Base-by-base conservation (phyloP, 192 early-diverging fungal species). In the Coemansia sp. region DNA sequence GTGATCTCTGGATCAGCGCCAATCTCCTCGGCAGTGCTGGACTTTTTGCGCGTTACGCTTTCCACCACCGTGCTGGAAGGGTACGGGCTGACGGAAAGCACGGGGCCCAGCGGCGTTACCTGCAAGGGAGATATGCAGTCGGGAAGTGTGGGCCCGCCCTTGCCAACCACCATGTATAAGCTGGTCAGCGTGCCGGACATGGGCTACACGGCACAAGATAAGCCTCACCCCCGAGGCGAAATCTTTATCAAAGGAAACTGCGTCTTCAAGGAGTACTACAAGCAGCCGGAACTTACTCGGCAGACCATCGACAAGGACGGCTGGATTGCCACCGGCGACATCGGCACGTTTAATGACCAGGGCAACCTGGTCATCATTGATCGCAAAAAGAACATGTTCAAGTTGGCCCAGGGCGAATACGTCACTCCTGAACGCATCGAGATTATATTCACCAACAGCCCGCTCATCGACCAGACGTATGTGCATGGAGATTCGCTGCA, bases 1-100 rank as follows among this genome's bases (percentile, higher is more conserved):
- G 85, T 89, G 5, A 65, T 94, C 16, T 90, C 87, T 2, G 94
- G 93, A 53, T 91, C 93, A 54, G 96, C 96, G 45, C 91, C 92
- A 18, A 84, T 98, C 43, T 89, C 91, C 8, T 20, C 68, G 35
- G 91, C 94, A 37, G 94, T 92, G 23, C 87, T 94, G 65, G 80
- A 89, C 49, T 98, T 95, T 64, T 68, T 98, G 71, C 83, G 87
- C 14, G 81, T 87, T 42, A 70, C 81, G 11, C 58, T 96, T 31
- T 91, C 88, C 61, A 79, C 88, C 10, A 50, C 60, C 6, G 80
- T 94, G 28, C 65, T 94, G 5, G 85, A 90, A 44, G 96, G 94
- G 1, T 95, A 92, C 65, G 94, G 89, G 23, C 71, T 89, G 85
- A 86, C 93, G 18, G 91, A 94, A 69, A 81, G 82, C 21, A 80